Conservation (phyloP, 768 basidiomycete species). For the Boletus patriciae region DNA sequence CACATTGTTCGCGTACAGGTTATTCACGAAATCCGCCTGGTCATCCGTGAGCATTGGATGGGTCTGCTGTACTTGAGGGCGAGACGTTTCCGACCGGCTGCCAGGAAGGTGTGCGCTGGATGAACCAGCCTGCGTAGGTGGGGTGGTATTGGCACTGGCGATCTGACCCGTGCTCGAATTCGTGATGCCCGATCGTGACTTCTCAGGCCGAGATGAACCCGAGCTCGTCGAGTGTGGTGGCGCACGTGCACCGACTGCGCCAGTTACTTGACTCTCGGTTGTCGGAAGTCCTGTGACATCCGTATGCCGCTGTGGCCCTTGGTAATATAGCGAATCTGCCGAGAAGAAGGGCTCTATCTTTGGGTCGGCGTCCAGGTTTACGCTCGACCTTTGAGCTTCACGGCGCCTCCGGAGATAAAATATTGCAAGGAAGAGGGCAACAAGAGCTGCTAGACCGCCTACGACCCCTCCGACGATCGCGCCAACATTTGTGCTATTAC, state of each 20-base stretch:
- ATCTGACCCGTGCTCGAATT: not conserved
- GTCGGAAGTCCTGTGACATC: not conserved
- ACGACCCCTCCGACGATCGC: constrained; percentile 13
- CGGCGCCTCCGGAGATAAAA: constrained; percentile 3
- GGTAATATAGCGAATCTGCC: not conserved
- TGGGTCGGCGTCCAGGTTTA: not conserved
- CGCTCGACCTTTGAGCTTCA: not conserved
- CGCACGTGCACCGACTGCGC: not conserved
- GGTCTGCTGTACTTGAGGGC: constrained; percentile 4
- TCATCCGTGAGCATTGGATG: constrained; percentile 16
- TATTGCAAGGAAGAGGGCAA: not conserved
- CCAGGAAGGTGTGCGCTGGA: not conserved
- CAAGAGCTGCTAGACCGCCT: constrained; percentile 12
- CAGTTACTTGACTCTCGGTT: not conserved
- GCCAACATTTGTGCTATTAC: constrained; percentile 2
- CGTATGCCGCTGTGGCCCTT: not conserved
- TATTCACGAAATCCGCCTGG: constrained; percentile 21
- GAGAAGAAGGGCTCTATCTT: constrained; percentile 8
- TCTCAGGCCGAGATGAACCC: not conserved
- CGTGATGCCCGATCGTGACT: not conserved
- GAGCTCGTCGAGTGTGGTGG: not conserved
- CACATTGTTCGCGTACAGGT: constrained; percentile 13
- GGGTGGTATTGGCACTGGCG: not conserved
- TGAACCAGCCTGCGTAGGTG: not conserved
- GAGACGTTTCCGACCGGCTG: not conserved